Evolutionary conservation across 345 rosid genomes (phyloP).

Genomic region (Sisymbrium irio): DNA sequence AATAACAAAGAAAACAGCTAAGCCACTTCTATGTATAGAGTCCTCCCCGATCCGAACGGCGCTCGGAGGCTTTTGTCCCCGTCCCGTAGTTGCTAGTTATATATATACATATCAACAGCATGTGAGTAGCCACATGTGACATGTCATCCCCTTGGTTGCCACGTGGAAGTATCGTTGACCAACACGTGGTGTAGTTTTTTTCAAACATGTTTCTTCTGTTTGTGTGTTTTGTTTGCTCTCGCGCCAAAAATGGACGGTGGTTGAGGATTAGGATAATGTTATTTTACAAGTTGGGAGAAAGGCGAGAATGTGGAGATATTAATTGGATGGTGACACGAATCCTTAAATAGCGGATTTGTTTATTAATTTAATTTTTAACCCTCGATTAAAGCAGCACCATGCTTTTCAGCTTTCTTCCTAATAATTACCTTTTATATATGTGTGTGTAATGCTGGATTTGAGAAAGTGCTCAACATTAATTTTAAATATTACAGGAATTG

Average conservation of each 20-base stretch:
- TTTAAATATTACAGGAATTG: background rate
- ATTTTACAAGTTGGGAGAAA: background rate
- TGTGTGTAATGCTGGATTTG: constrained; percentile 15
- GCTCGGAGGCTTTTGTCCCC: constrained; percentile 19
- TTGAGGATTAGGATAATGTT: constrained; percentile 14
- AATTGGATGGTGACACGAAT: constrained; percentile 34
- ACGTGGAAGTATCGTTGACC: constrained; percentile 11
- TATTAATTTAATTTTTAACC: background rate
- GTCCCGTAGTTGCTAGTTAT: background rate
- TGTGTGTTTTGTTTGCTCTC: constrained; percentile 13
- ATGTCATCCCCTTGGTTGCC: background rate
- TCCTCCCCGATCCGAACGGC: constrained; percentile 26
- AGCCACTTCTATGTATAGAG: constrained; percentile 15
- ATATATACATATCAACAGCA: background rate
- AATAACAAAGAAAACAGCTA: constrained; percentile 23
- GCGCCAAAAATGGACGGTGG: constrained; percentile 38
- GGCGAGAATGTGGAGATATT: constrained; percentile 36
- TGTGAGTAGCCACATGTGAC: constrained; percentile 13
- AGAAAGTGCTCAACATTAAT: background rate
- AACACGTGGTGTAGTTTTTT: constrained; percentile 12
- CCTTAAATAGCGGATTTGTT: constrained; percentile 35
- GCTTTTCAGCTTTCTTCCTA: constrained; percentile 28
- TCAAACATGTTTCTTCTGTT: constrained; percentile 33
- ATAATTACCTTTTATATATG: background rate
- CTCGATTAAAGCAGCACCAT: constrained; percentile 29